Conservation (phyloP, 331 rosid species). For the Rosa hybrid region DNA sequence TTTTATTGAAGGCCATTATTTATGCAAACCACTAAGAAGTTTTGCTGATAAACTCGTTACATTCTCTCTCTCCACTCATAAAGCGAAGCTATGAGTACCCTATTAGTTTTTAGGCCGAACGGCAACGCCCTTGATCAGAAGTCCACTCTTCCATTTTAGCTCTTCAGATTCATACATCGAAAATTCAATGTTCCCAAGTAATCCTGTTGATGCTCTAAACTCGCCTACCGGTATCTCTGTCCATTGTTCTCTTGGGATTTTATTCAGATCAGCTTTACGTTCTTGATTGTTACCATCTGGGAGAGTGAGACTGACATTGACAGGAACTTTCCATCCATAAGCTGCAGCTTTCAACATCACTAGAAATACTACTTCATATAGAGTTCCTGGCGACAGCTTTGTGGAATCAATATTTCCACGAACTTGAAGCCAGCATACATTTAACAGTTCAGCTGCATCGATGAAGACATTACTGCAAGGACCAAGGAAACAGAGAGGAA, state of each 20-base stretch:
- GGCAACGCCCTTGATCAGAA: conserved; percentile 49
- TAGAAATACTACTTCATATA: conserved; percentile 49
- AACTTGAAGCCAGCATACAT: conserved; percentile 73
- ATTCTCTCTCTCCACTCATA: background rate
- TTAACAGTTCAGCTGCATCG: conserved; percentile 54
- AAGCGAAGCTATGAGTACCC: background rate
- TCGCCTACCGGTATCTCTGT: conserved; percentile 55
- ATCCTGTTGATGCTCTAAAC: conserved; percentile 37
- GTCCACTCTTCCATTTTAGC: conserved; percentile 64
- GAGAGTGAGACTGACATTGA: conserved; percentile 44
- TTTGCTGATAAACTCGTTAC: background rate
- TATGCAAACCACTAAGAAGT: background rate
- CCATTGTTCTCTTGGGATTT: conserved; percentile 44
- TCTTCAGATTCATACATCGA: conserved; percentile 47
- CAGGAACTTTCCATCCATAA: conserved; percentile 61
- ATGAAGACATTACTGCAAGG: conserved; percentile 42
- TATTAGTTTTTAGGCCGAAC: conserved; percentile 46
- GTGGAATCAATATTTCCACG: conserved; percentile 51
- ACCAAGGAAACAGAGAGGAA: conserved; percentile 16
- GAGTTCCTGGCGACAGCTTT: conserved; percentile 51
- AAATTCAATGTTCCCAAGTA: conserved; percentile 48
- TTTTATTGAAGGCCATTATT: background rate
- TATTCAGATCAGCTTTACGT: conserved; percentile 33
- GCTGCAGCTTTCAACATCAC: conserved; percentile 51
- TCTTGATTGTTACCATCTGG: conserved; percentile 55